A percentile compares a stretch with the other conserved stretches of the same genome.
phyloP scores from a whole-genome alignment of 106 monocot genomes.

The Dendrobium chrysotoxum region DNA sequence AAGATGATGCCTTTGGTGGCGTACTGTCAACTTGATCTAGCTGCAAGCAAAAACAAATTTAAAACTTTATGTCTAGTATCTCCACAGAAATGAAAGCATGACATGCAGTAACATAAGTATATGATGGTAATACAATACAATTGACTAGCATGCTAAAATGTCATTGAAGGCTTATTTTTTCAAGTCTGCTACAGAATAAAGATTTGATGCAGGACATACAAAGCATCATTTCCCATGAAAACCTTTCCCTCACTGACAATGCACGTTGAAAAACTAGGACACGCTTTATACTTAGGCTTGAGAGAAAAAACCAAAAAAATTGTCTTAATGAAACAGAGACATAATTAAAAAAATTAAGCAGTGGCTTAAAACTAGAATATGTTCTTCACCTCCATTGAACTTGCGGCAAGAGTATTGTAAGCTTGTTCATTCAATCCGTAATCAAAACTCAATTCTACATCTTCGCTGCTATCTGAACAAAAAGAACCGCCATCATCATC shows the following conservation, averaged over 20 bases:
- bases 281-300: not conserved
- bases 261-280: not conserved
- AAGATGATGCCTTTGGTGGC: not conserved
- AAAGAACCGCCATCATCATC: conserved; percentile 24
- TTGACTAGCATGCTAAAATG: not conserved
- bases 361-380: not conserved
- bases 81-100: not conserved
- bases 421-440: conserved; percentile 42
- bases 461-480: conserved; percentile 34
- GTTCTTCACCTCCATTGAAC: conserved; percentile 56
- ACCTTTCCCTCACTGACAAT: not conserved
- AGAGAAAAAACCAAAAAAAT: not conserved
- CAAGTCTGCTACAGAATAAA: not conserved
- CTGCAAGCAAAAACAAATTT: conserved; percentile 14
- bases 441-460: conserved; percentile 66
- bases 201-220: not conserved
- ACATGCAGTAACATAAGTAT: not conserved
- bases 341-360: not conserved
- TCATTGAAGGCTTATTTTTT: not conserved
- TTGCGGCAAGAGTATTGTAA: conserved; percentile 30
- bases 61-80: not conserved
- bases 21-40: conserved; percentile 26
- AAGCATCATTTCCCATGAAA: not conserved
- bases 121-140: not conserved
- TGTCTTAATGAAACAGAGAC: not conserved